Evolutionary conservation across 1,284 basidiomycete species (phyloP).

Genomic region (Sphaerobolus stellatus): DNA sequence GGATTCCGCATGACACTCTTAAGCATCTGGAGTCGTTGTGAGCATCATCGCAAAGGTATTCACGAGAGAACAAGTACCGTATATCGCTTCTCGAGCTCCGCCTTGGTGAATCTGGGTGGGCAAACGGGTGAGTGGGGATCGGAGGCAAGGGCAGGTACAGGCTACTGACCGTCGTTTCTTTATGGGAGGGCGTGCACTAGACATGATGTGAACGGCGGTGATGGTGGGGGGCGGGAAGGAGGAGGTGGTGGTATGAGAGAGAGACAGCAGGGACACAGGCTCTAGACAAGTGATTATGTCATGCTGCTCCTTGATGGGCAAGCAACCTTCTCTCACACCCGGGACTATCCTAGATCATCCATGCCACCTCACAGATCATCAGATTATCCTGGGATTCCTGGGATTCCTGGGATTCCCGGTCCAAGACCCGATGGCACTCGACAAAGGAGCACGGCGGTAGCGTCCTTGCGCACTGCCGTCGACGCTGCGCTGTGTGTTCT

Average conservation of each 20-base stretch:
- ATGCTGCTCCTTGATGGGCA: slow-evolving; percentile 2
- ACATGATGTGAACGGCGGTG: no score
- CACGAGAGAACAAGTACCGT: not conserved
- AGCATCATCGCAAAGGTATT: not conserved
- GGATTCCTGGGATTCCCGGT: slow-evolving; percentile 1
- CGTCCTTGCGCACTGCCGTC: no score
- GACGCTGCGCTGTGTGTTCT: no score
- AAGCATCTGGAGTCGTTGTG: slow-evolving; percentile 1
- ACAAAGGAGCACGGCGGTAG: no score
- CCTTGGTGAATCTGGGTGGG: slow-evolving; percentile 7
- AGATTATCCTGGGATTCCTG: not conserved
- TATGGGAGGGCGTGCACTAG: not conserved
- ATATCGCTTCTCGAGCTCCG: no score
- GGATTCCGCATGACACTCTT: slow-evolving; percentile 6
- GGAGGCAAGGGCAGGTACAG: not conserved
- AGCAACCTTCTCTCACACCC: not conserved
- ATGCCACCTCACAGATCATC: not conserved
- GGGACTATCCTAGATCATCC: not conserved
- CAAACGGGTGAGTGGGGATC: not conserved
- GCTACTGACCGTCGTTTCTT: not conserved
- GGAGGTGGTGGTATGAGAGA: slow-evolving; percentile 6
- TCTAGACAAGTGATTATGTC: slow-evolving; percentile 12
- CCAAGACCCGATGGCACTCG: no score
- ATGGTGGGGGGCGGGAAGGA: not conserved
- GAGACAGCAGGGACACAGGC: slow-evolving; percentile 5